phyloP scores from a whole-genome alignment of 2,329 filamentous ascomycete species.

The Sphaerulina musiva region DNA sequence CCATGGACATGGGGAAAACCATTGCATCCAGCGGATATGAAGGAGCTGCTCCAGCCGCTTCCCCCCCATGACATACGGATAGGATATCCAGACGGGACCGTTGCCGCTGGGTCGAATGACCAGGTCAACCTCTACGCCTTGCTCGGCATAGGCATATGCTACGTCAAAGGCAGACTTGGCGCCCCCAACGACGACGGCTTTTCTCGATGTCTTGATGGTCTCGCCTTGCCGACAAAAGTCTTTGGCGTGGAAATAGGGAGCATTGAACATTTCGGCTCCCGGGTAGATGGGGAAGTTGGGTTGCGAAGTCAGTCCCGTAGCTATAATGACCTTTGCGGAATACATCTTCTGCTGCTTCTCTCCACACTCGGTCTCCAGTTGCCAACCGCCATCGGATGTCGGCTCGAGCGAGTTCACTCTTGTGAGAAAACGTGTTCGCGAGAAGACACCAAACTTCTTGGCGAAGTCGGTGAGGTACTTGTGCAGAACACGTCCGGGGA shows the following conservation, averaged over 20 bases:
- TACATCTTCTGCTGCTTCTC: slow-evolving; percentile 40
- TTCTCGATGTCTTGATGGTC: slow-evolving; percentile 35
- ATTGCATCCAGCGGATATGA: slow-evolving; percentile 61
- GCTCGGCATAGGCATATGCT: slow-evolving; percentile 51
- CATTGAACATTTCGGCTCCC: slow-evolving; percentile 46
- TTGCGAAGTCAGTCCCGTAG: slow-evolving; percentile 55
- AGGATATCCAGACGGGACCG: slow-evolving; percentile 55
- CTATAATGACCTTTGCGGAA: slow-evolving; percentile 51
- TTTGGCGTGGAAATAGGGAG: slow-evolving; percentile 53
- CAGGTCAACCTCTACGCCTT: slow-evolving; percentile 49
- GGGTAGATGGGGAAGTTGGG: slow-evolving; percentile 50
- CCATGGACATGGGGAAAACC: slow-evolving; percentile 71
- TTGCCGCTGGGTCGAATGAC: slow-evolving; percentile 54
- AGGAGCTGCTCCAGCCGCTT: slow-evolving; percentile 61
- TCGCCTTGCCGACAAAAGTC: slow-evolving; percentile 43
- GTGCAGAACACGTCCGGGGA: slow-evolving; percentile 19
- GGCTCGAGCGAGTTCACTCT: slow-evolving; percentile 47
- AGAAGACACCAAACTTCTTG: slow-evolving; percentile 46
- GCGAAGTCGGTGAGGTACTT: slow-evolving; percentile 41
- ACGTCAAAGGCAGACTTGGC: slow-evolving; percentile 60
- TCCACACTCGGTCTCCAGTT: slow-evolving; percentile 15
- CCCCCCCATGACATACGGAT: slow-evolving; percentile 59
- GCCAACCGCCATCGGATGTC: slow-evolving; percentile 21
- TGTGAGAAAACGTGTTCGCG: slow-evolving; percentile 46
- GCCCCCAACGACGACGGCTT: slow-evolving; percentile 52